These are phyloP conservation scores for Fallopia convolvulus DNA, from an alignment of 148 eudicot species.

Conservation along the genomic window DNA sequence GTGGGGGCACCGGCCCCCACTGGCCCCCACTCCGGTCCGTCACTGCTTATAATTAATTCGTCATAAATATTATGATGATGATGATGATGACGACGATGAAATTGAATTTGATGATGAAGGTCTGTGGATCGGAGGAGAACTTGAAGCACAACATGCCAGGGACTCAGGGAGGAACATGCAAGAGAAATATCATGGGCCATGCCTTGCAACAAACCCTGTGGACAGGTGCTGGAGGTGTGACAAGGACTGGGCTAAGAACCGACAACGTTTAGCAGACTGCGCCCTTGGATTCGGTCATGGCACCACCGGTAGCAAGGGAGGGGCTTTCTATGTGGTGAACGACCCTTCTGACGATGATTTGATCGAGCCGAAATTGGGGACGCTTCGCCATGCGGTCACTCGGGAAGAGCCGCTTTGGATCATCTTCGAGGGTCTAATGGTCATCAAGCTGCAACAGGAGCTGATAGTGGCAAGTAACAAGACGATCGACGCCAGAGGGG, in stretches of 20 bases:
- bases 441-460: slow-evolving; percentile 30
- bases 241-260: slow-evolving; percentile 41
- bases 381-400: slow-evolving; percentile 57
- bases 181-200: slow-evolving; percentile 20
- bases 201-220: slow-evolving; percentile 61
- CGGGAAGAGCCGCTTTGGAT: slow-evolving; percentile 58
- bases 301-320: slow-evolving; percentile 65
- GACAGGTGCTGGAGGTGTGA: slow-evolving; percentile 71
- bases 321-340: slow-evolving; percentile 39
- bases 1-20: no score
- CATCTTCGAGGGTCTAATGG: slow-evolving; percentile 41
- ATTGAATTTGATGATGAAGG: not conserved
- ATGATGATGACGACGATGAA: not conserved
- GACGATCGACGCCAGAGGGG: slow-evolving; percentile 66
- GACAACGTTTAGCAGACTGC: slow-evolving; percentile 45
- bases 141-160: slow-evolving; percentile 23
- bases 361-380: slow-evolving; percentile 45
- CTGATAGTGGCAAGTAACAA: slow-evolving; percentile 38
- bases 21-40: no score
- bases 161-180: slow-evolving; percentile 30
- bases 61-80: no score
- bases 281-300: slow-evolving; percentile 51
- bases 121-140: slow-evolving; percentile 11
- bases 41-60: no score
- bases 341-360: slow-evolving; percentile 41